Evolutionary conservation across 495 filamentous ascomycete genomes (phyloP).

Genomic region (Neurospora tetrasperma): DNA sequence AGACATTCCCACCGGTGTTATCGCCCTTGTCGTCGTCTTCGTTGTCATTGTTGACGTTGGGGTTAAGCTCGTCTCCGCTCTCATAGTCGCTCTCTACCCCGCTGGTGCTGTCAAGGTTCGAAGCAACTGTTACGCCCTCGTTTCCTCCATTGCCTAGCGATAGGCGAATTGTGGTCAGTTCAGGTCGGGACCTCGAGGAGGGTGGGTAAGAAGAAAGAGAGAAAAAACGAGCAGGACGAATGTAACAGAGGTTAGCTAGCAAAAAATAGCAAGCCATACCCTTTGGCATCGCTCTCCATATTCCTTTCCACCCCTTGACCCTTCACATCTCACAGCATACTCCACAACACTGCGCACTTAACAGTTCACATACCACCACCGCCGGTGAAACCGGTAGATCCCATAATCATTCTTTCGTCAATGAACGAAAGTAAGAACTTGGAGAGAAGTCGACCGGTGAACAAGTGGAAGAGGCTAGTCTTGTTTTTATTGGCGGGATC

Average conservation of each 20-base stretch:
- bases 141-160: background rate
- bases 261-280: background rate
- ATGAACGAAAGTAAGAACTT: constrained; percentile 42
- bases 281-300: background rate
- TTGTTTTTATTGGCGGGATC: background rate
- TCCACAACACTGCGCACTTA: background rate
- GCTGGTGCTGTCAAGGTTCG: background rate
- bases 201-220: background rate
- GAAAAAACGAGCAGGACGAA: background rate
- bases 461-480: background rate
- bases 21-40: background rate
- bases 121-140: background rate
- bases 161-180: background rate
- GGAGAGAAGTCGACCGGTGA: constrained; percentile 37
- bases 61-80: background rate
- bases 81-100: background rate
- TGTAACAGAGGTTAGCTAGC: background rate
- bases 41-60: background rate
- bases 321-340: background rate
- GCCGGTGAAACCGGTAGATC: background rate
- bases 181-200: background rate
- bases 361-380: background rate
- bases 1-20: background rate
- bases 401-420: constrained; percentile 21
- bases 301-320: background rate